These are phyloP conservation scores for Komagataella pastoris DNA, from an alignment of 805 yeast species.

Conservation along the genomic window DNA sequence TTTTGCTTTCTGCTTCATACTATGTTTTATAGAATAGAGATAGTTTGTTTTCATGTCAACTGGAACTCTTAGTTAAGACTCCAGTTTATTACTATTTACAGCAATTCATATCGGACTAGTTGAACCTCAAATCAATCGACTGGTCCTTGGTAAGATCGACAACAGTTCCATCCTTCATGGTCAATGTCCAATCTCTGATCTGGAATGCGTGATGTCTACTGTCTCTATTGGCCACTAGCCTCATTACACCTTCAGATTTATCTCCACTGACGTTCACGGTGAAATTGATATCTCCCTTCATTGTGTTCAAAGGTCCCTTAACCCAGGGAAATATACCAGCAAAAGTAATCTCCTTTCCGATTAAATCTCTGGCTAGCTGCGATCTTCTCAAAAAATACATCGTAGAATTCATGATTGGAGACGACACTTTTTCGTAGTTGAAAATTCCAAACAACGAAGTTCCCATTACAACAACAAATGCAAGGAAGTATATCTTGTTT, in stretches of 20 bases:
- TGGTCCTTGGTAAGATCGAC: slow-evolving; percentile 38
- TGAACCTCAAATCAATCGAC: slow-evolving; percentile 11
- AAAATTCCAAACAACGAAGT: slow-evolving; percentile 52
- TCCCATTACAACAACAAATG: slow-evolving; percentile 40
- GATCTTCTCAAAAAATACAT: slow-evolving; percentile 78
- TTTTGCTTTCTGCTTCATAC: neutral
- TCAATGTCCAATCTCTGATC: slow-evolving; percentile 51
- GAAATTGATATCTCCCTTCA: slow-evolving; percentile 69
- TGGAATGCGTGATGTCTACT: slow-evolving; percentile 41
- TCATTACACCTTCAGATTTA: slow-evolving; percentile 35
- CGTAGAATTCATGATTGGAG: slow-evolving; percentile 82
- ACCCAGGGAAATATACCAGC: slow-evolving; percentile 81
- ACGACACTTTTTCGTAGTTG: slow-evolving; percentile 85
- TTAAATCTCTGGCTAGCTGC: slow-evolving; percentile 36
- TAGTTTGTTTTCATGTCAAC: neutral
- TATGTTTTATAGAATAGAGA: neutral
- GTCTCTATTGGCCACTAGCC: slow-evolving; percentile 62
- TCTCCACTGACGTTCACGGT: slow-evolving; percentile 60
- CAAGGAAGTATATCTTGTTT: slow-evolving; percentile 38
- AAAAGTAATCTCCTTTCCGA: slow-evolving; percentile 72
- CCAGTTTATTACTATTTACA: neutral
- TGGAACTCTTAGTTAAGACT: neutral
- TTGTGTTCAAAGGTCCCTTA: slow-evolving; percentile 71
- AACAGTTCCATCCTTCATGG: slow-evolving; percentile 25
- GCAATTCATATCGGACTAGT: neutral